phyloP scores from a whole-genome alignment of 2,329 filamentous ascomycete species.

The Clonostachys rosea region DNA sequence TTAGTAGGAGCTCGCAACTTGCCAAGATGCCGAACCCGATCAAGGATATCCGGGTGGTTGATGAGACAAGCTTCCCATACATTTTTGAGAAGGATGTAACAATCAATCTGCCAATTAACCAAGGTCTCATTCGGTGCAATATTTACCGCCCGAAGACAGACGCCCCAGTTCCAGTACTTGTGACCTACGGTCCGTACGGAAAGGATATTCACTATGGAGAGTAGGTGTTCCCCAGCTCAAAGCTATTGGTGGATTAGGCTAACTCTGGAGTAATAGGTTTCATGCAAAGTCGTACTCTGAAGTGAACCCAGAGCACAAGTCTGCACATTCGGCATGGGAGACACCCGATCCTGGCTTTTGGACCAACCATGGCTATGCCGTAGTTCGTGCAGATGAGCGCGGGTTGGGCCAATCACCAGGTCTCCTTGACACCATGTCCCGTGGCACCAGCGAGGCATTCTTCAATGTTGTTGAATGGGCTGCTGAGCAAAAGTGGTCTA shows the following conservation, averaged over 20 bases:
- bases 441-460: constrained; percentile 9
- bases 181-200: constrained; percentile 71
- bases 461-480: constrained; percentile 3
- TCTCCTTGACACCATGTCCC: constrained; percentile 42
- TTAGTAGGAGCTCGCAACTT: background rate
- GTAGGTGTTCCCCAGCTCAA: constrained; percentile 27
- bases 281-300: constrained; percentile 12
- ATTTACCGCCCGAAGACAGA: constrained; percentile 25
- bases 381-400: constrained; percentile 48
- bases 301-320: constrained; percentile 48
- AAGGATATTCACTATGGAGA: constrained; percentile 65
- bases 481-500: constrained; percentile 1
- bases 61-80: constrained; percentile 26
- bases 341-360: constrained; percentile 54
- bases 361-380: constrained; percentile 47
- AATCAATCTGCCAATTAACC: constrained; percentile 16
- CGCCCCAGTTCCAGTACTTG: constrained; percentile 48
- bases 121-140: constrained; percentile 28
- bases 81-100: constrained; percentile 28
- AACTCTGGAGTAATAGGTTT: constrained; percentile 9
- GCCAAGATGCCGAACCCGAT: constrained; percentile 12
- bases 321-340: constrained; percentile 52
- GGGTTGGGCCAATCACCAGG: constrained; percentile 42
- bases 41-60: constrained; percentile 12
- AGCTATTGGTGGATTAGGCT: no score